phyloP scores from a whole-genome alignment of 306 rosid species.

The Fragaria vesca region DNA sequence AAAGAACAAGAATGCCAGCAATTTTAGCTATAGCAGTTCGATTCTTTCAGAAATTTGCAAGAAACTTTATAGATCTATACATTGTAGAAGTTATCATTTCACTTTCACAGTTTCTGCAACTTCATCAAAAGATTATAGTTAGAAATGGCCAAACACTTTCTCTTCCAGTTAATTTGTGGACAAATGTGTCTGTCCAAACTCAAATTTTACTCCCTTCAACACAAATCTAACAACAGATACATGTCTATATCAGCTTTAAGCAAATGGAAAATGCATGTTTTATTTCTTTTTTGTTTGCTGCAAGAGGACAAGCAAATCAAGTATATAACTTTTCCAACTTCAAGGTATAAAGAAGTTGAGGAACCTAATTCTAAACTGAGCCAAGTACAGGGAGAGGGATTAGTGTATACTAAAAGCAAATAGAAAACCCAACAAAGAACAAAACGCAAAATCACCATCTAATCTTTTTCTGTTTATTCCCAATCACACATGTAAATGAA shows the following conservation, averaged over 20 bases:
- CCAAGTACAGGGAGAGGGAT: background rate
- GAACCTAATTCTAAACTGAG: background rate
- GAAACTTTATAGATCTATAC: background rate
- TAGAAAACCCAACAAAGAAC: background rate
- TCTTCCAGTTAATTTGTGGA: background rate
- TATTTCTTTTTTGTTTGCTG: too few species aligned
- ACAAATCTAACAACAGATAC: background rate
- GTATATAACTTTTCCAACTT: background rate
- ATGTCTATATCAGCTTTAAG: too few species aligned
- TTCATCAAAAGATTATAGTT: background rate
- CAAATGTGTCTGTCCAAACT: background rate
- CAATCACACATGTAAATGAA: conserved; percentile 1
- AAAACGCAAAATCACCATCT: background rate
- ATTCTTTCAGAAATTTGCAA: background rate
- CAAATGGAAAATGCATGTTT: too few species aligned
- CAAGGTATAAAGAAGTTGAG: too few species aligned
- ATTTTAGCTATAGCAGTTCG: background rate
- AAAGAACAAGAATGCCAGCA: background rate
- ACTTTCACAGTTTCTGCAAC: background rate
- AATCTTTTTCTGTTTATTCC: background rate
- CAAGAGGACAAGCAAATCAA: too few species aligned
- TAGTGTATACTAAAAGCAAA: background rate
- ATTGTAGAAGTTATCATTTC: background rate
- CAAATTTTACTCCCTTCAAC: background rate
- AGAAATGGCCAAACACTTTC: background rate